Percentiles rank a stretch among this genome's conserved stretches.
Conservation (phyloP, 2,329 filamentous ascomycete genomes). For the Fusarium sp. region DNA sequence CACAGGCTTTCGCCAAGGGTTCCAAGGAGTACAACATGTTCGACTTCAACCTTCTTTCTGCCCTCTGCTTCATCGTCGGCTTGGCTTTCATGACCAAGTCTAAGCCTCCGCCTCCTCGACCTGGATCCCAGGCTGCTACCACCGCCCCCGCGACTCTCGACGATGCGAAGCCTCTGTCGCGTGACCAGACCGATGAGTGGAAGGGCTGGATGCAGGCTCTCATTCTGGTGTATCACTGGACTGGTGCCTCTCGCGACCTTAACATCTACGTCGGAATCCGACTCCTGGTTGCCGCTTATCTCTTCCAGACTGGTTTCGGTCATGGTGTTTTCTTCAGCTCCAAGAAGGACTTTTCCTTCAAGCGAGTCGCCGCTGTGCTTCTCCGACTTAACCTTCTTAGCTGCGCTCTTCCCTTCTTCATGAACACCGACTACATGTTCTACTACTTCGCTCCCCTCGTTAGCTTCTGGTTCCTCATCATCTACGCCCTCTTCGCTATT, state of each 20-base stretch:
- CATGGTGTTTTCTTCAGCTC: conserved; percentile 71
- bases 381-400: conserved; percentile 71
- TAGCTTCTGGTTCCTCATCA: conserved; percentile 73
- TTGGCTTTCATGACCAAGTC: conserved; percentile 43
- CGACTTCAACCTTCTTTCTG: conserved; percentile 44
- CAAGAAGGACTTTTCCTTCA: conserved; percentile 69
- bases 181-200: conserved; percentile 74
- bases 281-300: conserved; percentile 70
- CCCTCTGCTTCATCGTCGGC: conserved; percentile 32
- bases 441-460: conserved; percentile 73
- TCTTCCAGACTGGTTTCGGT: conserved; percentile 74
- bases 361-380: conserved; percentile 65
- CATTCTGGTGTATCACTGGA: conserved; percentile 69
- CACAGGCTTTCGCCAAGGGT: conserved; percentile 50
- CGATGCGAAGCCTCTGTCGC: conserved; percentile 50
- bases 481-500: conserved; percentile 66
- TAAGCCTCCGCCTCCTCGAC: conserved; percentile 18
- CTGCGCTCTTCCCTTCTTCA: conserved; percentile 67
- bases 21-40: conserved; percentile 42
- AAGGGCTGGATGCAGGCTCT: conserved; percentile 75
- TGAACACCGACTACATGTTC: conserved; percentile 65
- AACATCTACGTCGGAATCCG: conserved; percentile 69
- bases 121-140: conserved; percentile 9
- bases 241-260: conserved; percentile 60
- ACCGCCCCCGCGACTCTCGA: conserved; percentile 30